Base-by-base conservation (phyloP, 495 filamentous ascomycete genomes). In the Talaromyces borbonicus region DNA sequence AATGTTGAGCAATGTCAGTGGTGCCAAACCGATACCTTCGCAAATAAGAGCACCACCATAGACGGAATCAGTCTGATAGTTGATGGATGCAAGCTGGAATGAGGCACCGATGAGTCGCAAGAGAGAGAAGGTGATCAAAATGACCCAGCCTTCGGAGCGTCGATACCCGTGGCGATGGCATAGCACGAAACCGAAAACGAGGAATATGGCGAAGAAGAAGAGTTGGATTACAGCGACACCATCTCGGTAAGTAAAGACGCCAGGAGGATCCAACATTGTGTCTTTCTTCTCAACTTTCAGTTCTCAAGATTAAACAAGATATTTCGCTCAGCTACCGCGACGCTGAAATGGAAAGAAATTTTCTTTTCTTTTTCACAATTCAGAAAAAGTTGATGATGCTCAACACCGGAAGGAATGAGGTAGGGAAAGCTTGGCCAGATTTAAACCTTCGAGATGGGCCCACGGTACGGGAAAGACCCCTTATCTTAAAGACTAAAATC, bases 141-240 rank as follows among this genome's bases (percentile, higher is more conserved):
- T 37, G 15, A 37, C 33, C 33, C 33, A 37, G 16, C 33, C 33
- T 7, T 37, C 33, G 33, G 33, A 37, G 33, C 33, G 33, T 2
- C 33, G 33, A 15, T n/a, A 37, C 11, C 33, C 15, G 33, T 37
- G 33, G 33, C 33, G 33, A 5, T 37, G 33, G 8, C 33, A 37
- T 8, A 37, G 33, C 5, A 37, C 15, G 16, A 37, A 37, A 18
- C 33, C 33, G 8, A 19, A 37, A 8, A 15, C 3, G 0, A 37
- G 33, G 15, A 37, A 37, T 37, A 19, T 19, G 33, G 33, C n/a
- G 33, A 37, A 37, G 33, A 37, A 37, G 33, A 37, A 15, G 33
- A 37, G 6, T 37, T 37, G 33, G 33, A 37, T 37, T 9, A 37
- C 33, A 6, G 33, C 33, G 2, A 37, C 33, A 8, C 33, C 33